Evolutionary conservation across 2,329 filamentous ascomycete species (phyloP).

Genomic region (Blastomyces percursus): DNA sequence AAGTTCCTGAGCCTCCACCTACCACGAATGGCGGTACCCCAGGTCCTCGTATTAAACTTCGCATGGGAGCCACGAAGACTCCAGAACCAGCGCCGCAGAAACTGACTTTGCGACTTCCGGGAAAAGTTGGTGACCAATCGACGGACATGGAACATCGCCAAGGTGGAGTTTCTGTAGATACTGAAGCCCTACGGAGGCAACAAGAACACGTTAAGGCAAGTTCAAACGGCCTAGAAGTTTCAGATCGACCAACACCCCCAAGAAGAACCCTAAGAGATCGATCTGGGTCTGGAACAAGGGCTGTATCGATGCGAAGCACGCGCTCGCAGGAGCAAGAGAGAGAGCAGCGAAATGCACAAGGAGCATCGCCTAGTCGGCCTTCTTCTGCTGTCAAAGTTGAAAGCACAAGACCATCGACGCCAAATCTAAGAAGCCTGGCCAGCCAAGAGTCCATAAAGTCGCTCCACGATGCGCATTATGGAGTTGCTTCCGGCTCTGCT

Average conservation of each 20-base stretch:
- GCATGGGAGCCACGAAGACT: constrained; percentile 43
- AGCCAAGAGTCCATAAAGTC: not conserved
- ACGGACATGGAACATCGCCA: constrained; percentile 30
- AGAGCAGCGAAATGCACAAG: not conserved
- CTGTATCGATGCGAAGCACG: constrained; percentile 2
- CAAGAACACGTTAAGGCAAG: constrained; percentile 42
- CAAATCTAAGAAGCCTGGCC: not conserved
- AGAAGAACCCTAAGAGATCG: constrained; percentile 30
- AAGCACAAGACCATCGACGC: not conserved
- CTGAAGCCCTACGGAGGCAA: constrained; percentile 43
- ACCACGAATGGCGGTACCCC: constrained; percentile 28
- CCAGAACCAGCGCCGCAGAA: constrained; percentile 43
- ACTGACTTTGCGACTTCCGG: constrained; percentile 61
- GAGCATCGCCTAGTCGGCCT: not conserved
- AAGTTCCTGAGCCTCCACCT: constrained; percentile 53
- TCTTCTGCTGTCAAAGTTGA: constrained; percentile 28
- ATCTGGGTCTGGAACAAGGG: constrained; percentile 8
- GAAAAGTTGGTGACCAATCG: constrained; percentile 42
- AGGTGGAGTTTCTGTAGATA: constrained; percentile 43
- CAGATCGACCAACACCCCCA: constrained; percentile 15
- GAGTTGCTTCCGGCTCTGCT: not conserved
- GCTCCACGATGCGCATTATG: not conserved
- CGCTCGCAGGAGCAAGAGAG: constrained; percentile 20
- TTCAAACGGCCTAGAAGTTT: constrained; percentile 22
- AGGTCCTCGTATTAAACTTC: constrained; percentile 70